Evolutionary conservation across 495 filamentous ascomycete species (phyloP).

Genomic region (Terfezia claveryi): DNA sequence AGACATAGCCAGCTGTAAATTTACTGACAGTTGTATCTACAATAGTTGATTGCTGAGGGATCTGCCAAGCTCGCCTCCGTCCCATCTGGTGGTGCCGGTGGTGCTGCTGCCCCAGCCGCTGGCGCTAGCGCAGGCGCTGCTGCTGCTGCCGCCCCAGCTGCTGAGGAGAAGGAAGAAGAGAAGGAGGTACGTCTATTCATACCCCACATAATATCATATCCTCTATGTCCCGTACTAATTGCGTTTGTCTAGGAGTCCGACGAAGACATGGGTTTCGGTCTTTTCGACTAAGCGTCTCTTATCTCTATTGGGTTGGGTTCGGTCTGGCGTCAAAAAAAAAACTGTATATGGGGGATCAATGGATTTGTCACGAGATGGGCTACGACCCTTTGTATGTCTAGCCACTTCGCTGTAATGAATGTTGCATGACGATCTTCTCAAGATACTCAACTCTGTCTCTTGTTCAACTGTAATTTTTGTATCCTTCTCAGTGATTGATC

Average conservation of each 20-base stretch:
- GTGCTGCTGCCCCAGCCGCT: slow-evolving; percentile 37
- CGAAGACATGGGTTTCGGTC: slow-evolving; percentile 99
- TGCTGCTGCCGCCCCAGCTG: slow-evolving; percentile 45
- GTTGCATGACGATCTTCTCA: no score
- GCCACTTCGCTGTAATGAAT: no score
- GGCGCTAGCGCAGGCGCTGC: slow-evolving; percentile 43
- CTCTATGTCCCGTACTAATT: slow-evolving; percentile 11
- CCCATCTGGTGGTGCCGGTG: slow-evolving; percentile 70
- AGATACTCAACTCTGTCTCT: no score
- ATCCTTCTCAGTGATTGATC: no score
- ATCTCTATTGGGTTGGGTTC: not conserved
- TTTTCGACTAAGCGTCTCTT: slow-evolving; percentile 56
- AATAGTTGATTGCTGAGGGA: slow-evolving; percentile 77
- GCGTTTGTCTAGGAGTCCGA: slow-evolving; percentile 55
- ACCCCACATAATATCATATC: not conserved
- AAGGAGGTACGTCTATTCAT: slow-evolving; percentile 33
- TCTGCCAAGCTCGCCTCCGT: slow-evolving; percentile 90
- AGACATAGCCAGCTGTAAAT: not conserved
- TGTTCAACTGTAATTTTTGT: no score
- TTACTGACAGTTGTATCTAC: slow-evolving; percentile 13
- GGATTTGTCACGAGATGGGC: not conserved
- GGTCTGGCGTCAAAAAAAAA: not conserved
- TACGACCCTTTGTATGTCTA: no score
- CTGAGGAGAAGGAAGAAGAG: slow-evolving; percentile 49
- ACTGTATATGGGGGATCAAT: not conserved